These are phyloP conservation scores for Glarea lozoyensis DNA, from an alignment of 495 filamentous ascomycete genomes.

Conservation along the genomic window DNA sequence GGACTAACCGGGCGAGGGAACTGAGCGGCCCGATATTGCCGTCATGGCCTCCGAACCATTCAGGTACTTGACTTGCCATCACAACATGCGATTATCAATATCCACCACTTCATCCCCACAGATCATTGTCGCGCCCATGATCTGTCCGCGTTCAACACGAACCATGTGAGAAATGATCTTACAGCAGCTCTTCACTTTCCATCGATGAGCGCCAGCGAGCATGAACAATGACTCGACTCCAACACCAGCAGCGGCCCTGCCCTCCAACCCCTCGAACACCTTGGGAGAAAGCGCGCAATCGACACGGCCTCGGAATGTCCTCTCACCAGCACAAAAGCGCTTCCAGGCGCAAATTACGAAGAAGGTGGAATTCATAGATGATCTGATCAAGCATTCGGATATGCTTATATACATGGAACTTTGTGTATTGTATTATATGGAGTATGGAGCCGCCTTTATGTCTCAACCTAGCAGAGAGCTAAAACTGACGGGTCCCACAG, in stretches of 20 bases:
- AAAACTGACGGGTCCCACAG: slow-evolving; percentile 29
- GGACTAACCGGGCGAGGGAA: too few species aligned
- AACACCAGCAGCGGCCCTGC: slow-evolving; percentile 37
- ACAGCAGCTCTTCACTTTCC: slow-evolving; percentile 1
- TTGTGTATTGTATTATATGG: slow-evolving; percentile 81
- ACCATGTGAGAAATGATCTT: slow-evolving; percentile 12
- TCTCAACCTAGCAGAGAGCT: neutral
- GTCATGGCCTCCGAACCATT: too few species aligned
- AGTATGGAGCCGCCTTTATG: slow-evolving; percentile 44
- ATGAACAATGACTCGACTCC: slow-evolving; percentile 63
- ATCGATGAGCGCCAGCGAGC: slow-evolving; percentile 35
- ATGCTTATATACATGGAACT: slow-evolving; percentile 74
- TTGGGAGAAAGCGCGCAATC: slow-evolving; percentile 18
- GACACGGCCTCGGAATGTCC: slow-evolving; percentile 19
- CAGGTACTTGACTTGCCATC: too few species aligned
- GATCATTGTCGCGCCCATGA: neutral
- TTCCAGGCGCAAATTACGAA: slow-evolving; percentile 44
- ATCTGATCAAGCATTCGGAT: slow-evolving; percentile 66
- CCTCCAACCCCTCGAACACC: slow-evolving; percentile 15
- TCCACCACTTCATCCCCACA: neutral
- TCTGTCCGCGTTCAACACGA: slow-evolving; percentile 1
- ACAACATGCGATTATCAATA: too few species aligned
- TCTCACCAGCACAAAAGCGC: slow-evolving; percentile 26
- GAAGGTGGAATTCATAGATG: slow-evolving; percentile 54
- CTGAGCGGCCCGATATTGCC: too few species aligned